Conservation (phyloP, 768 basidiomycete genomes). For the Leccinum incarnatum region DNA sequence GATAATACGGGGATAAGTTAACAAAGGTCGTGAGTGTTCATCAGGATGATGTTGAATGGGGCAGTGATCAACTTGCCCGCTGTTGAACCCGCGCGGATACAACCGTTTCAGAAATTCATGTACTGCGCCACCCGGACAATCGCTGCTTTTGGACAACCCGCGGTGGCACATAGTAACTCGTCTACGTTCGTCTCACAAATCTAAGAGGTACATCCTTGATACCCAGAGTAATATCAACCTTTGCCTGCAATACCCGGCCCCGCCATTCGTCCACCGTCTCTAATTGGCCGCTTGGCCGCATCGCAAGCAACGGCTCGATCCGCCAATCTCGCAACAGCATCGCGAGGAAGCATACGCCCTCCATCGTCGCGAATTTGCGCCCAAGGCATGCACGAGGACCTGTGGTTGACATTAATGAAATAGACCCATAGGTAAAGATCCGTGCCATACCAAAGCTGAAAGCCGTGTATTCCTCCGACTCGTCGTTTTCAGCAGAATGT, state of each 20-base stretch:
- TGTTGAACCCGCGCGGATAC: constrained; percentile 9
- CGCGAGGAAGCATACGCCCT: constrained; percentile 52
- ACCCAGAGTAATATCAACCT: constrained; percentile 13
- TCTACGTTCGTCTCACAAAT: constrained; percentile 14
- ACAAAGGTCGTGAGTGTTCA: constrained; percentile 18
- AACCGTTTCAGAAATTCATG: too few species aligned
- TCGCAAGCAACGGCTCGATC: constrained; percentile 42
- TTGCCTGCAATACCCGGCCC: constrained; percentile 20
- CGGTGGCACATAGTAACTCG: not conserved
- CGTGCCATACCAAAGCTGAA: constrained; percentile 23
- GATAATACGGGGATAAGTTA: constrained; percentile 16
- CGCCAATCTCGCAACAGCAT: constrained; percentile 52
- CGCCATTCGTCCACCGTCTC: constrained; percentile 26
- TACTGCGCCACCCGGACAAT: not conserved
- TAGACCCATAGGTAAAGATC: not conserved
- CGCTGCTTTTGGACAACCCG: constrained; percentile 13
- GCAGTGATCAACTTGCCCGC: not conserved
- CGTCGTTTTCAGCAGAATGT: constrained; percentile 6
- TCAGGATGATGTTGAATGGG: constrained; percentile 4
- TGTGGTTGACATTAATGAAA: constrained; percentile 12
- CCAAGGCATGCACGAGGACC: constrained; percentile 55
- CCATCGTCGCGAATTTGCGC: constrained; percentile 51
- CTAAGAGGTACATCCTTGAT: constrained; percentile 23
- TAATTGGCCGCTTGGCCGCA: constrained; percentile 5
- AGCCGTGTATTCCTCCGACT: constrained; percentile 16